A percentile compares a stretch with the other conserved stretches of the same genome.
Conservation (phyloP, 148 eudicot species). For the Vaccinium myrtillus region DNA sequence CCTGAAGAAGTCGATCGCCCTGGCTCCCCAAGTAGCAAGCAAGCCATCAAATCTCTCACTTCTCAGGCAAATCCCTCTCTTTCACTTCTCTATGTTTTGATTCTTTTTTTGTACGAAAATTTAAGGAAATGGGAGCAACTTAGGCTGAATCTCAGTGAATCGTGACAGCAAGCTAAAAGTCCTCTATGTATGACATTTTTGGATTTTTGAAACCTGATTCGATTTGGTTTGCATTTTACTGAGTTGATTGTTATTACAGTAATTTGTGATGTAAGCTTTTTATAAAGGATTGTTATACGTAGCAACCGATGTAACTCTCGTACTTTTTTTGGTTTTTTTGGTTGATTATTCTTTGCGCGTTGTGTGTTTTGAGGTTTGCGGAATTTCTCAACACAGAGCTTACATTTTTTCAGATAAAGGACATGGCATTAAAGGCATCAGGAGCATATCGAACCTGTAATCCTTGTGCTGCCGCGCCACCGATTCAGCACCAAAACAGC, state of each 20-base stretch:
- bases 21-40: constrained; percentile 44
- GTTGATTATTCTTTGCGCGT: too few species aligned
- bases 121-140: too few species aligned
- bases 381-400: too few species aligned
- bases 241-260: too few species aligned
- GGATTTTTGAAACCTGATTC: neutral
- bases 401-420: constrained; percentile 49
- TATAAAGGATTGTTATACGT: too few species aligned
- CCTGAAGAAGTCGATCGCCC: constrained; percentile 34
- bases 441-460: constrained; percentile 67
- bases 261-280: too few species aligned
- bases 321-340: too few species aligned
- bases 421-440: constrained; percentile 79
- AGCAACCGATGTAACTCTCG: too few species aligned
- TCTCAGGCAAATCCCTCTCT: constrained; percentile 57
- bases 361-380: too few species aligned
- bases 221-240: too few species aligned
- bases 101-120: too few species aligned
- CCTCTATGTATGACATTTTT: neutral
- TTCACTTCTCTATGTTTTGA: neutral
- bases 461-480: constrained; percentile 53
- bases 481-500: constrained; percentile 21
- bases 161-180: neutral
- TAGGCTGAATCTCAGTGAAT: neutral
- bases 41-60: constrained; percentile 61